Base-by-base conservation (phyloP, 495 filamentous ascomycete genomes). In the Podospora sp. region DNA sequence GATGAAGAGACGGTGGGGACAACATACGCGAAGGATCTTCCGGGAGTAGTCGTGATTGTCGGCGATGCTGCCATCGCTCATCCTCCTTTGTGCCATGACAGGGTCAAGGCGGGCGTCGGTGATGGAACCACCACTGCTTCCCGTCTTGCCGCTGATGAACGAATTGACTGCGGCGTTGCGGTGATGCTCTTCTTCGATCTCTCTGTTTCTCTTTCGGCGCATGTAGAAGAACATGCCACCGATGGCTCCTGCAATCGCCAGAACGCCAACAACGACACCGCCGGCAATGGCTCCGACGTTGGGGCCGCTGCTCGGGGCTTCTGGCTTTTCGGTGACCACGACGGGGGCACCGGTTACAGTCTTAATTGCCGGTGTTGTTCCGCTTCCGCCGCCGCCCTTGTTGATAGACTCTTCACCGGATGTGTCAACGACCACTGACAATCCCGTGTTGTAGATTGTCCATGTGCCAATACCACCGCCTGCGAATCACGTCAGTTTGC, bases 41-140 rank as follows among this genome's bases (percentile, higher is more conserved):
- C 95, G 87, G 65, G 95, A 97, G 80, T 97, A 99, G 78, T 98
- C 95, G 77, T 96, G 88, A 79, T 97, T 95, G 76, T 99, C 96
- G 71, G 94, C 94, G 75, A 99, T 98, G 80, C 94, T 97, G 71
- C 94, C 95, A 78, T 94, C 92, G 79, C 95, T 98, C 81, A 94
- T 88, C 77, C 95, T 87, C 73, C 93, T 84, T 70, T 95, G 88
- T 65, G 88, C 87, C 89, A 97, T 91, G 59, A 90, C 88, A 24
- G 94, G 92, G 69, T 99, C 95, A 66, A 97, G 90, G 24, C 96
- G 87, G 53, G 91, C 89, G 77, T 98, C 94, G 11, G 84, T 83
- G 82, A 90, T 88, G 27, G 90, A 89, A 35, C 84, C 81, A 57
- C 83, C 84, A 76, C 81, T 83, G 25, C 80, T 80, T 25, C 84